Percentiles rank a stretch among this genome's conserved stretches.
phyloP scores from a whole-genome alignment of 495 filamentous ascomycete species.

The Hypoxylon cercidicola region DNA sequence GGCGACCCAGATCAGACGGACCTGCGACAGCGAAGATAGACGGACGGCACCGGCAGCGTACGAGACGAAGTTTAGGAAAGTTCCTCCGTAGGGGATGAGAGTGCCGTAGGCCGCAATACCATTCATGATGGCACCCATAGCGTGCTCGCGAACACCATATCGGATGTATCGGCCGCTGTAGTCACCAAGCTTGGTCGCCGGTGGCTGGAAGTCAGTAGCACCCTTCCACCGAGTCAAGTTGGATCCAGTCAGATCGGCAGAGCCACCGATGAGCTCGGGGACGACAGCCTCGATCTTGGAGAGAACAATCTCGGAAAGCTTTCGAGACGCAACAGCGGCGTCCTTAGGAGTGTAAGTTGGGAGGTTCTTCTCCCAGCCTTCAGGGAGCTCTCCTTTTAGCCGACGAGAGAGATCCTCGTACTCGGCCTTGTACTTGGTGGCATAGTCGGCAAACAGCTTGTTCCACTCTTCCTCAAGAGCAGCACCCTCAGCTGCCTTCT shows the following conservation, averaged over 20 bases:
- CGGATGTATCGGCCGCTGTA: constrained; percentile 93
- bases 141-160: constrained; percentile 97
- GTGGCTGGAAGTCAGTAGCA: constrained; percentile 97
- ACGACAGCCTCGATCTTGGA: constrained; percentile 84
- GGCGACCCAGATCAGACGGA: constrained; percentile 93
- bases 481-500: constrained; percentile 84
- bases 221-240: constrained; percentile 99
- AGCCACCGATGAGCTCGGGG: constrained; percentile 94
- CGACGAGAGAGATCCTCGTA: constrained; percentile 84
- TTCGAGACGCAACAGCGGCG: constrained; percentile 86
- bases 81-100: constrained; percentile 91
- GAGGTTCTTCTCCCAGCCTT: constrained; percentile 96
- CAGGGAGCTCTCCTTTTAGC: constrained; percentile 83
- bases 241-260: constrained; percentile 96
- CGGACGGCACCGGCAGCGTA: constrained; percentile 96
- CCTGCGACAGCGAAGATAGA: constrained; percentile 89
- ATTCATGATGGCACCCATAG: constrained; percentile 98
- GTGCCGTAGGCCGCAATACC: constrained; percentile 96
- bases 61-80: constrained; percentile 99
- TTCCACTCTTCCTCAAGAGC: constrained; percentile 96
- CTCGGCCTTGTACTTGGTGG: constrained; percentile 76
- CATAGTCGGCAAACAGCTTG: constrained; percentile 88
- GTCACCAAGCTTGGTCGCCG: constrained; percentile 82
- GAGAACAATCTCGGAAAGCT: constrained; percentile 94
- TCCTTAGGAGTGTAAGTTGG: constrained; percentile 92